These are phyloP conservation scores for Trichoderma sp. DNA, from an alignment of 2,329 filamentous ascomycete species.

Conservation along the genomic window DNA sequence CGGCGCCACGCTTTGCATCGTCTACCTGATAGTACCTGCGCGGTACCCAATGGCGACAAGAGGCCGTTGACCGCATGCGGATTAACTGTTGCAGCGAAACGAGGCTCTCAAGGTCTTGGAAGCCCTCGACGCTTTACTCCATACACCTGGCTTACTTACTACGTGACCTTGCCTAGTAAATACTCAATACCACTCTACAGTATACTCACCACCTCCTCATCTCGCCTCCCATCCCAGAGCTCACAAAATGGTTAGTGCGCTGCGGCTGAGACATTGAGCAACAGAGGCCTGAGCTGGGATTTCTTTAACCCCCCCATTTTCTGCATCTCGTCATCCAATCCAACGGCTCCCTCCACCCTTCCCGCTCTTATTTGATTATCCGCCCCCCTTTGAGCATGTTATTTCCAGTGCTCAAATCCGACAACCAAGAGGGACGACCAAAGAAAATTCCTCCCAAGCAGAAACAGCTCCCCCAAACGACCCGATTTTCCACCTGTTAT, in stretches of 20 bases:
- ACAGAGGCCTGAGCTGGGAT: neutral
- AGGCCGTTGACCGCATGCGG: neutral
- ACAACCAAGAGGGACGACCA: conserved; percentile 8
- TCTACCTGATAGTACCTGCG: neutral
- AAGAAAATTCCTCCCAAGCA: neutral
- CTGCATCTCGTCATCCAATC: conserved; percentile 1
- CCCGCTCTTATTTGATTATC: conserved; percentile 11
- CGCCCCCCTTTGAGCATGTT: conserved; percentile 16
- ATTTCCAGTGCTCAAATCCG: conserved; percentile 30
- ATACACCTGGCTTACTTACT: neutral
- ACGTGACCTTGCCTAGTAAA: neutral
- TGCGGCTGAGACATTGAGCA: conserved; percentile 10
- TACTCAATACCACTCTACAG: neutral
- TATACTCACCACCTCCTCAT: neutral
- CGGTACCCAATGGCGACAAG: neutral
- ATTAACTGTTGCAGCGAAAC: conserved; percentile 2
- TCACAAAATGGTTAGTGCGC: conserved; percentile 5
- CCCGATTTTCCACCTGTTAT: conserved; percentile 6
- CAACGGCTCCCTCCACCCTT: conserved; percentile 4
- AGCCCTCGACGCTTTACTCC: neutral
- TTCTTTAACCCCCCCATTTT: neutral
- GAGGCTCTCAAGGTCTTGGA: neutral
- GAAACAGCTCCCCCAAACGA: neutral
- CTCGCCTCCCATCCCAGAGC: neutral
- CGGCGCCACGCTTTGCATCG: neutral